phyloP scores from a whole-genome alignment of 2,329 filamentous ascomycete genomes.

The Rutstroemia sydowiana region DNA sequence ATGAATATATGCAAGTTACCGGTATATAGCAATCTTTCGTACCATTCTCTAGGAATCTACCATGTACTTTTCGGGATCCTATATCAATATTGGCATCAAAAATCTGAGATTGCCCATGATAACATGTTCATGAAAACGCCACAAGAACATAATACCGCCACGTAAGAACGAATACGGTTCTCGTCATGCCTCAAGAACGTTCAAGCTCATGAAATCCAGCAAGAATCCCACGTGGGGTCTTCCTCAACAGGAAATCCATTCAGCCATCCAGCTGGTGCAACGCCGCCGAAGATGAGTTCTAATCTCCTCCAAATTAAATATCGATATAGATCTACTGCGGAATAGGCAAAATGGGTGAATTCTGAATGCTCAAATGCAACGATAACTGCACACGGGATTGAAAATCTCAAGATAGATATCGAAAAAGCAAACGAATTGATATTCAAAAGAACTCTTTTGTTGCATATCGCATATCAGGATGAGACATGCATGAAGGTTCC shows the following conservation, averaged over 20 bases:
- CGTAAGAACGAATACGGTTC: neutral
- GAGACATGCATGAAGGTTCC: slow-evolving; percentile 8
- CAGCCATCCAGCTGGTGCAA: neutral
- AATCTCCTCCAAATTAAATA: neutral
- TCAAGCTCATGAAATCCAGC: neutral
- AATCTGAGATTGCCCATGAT: no score
- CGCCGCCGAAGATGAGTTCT: neutral
- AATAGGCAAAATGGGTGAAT: neutral
- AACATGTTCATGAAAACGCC: no score
- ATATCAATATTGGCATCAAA: no score
- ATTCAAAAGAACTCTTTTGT: slow-evolving; percentile 2
- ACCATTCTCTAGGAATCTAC: no score
- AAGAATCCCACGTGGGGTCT: slow-evolving; percentile 2
- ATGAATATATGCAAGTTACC: no score
- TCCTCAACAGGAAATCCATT: neutral
- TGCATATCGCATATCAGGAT: slow-evolving; percentile 8
- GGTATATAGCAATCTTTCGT: no score
- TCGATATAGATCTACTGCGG: neutral
- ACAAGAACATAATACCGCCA: no score
- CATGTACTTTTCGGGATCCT: no score
- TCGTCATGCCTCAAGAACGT: neutral
- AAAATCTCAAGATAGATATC: neutral
- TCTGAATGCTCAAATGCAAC: neutral
- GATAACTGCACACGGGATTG: neutral
- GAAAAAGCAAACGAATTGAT: neutral